Conservation (phyloP, 2,329 filamentous ascomycete genomes). For the Colletotrichum destructivum region DNA sequence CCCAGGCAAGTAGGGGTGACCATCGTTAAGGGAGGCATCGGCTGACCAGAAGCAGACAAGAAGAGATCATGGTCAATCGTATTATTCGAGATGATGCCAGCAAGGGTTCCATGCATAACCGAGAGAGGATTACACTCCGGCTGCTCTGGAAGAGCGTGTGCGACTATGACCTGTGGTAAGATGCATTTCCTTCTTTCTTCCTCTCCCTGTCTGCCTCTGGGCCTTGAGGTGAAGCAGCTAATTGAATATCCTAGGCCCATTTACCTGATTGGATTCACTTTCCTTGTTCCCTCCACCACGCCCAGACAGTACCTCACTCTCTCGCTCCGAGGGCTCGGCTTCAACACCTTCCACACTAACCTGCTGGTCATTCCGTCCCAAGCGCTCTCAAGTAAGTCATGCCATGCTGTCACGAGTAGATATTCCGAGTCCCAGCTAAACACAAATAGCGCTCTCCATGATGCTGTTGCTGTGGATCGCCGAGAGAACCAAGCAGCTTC, state of each 20-base stretch:
- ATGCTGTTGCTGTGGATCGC: conserved; percentile 11
- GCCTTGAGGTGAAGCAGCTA: too few species aligned
- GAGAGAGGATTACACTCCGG: conserved; percentile 63
- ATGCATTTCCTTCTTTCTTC: too few species aligned
- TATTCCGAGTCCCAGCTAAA: too few species aligned
- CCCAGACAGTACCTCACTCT: conserved; percentile 67
- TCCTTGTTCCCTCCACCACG: conserved; percentile 63
- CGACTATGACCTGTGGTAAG: conserved; percentile 69
- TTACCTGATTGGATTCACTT: conserved; percentile 65
- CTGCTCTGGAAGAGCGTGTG: conserved; percentile 63
- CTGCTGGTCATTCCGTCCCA: conserved; percentile 68
- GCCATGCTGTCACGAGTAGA: too few species aligned
- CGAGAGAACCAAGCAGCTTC: conserved; percentile 7
- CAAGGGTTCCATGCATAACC: conserved; percentile 72
- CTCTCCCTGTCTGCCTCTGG: not conserved
- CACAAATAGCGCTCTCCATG: not conserved
- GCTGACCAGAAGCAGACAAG: conserved; percentile 69
- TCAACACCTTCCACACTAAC: conserved; percentile 64
- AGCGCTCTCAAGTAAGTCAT: conserved; percentile 47
- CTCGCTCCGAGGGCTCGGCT: conserved; percentile 65
- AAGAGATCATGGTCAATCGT: conserved; percentile 72
- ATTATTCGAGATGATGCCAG: conserved; percentile 69
- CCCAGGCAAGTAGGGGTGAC: conserved; percentile 48
- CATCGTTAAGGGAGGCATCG: conserved; percentile 48
- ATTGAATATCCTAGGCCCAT: conserved; percentile 52